Evolutionary conservation across 352 stramenopile genomes (phyloP), one percentile per base, ranked within the genome.

Genomic region (Phytopythium sindhum): DNA sequence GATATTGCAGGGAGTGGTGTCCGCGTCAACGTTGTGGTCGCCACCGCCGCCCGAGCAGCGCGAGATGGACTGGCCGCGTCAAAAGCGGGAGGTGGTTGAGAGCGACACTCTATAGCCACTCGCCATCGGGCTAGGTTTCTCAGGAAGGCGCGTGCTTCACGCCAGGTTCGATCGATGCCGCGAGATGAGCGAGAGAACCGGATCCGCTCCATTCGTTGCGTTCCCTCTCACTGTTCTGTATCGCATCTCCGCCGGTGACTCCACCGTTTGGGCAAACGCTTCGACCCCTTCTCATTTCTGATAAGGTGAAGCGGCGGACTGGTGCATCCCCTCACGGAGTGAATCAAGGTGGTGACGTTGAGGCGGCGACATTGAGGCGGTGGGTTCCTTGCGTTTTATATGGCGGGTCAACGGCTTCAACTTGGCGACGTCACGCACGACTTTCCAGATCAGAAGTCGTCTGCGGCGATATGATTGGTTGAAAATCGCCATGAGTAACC

Each of bases 1-100:
- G 4, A n/a, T 47, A 5, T 19, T 14, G 21, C 55, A 61, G 56
- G 41, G 26, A 31, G 23, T 4, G 11, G 41, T 61, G 2, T 61
- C 56, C 15, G 56, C 56, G 26, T 52, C 56, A 17, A 52, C 39
- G 28, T 28, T 61, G 35, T 61, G 56, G 54, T 58, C 53, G 29
- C 53, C 33, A 1, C 54, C 33, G 39, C 33, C n/a, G 4, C 9
- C 21, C 6, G 21, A 50, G 42, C 42, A 50, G 42, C 42, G 42
- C 42, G 21, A 50, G 8, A 12, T 26, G 28, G 47, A 28, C 28
- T 9, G 47, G 28, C 47, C n/a, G 19, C 51, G 21, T 24, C 14
- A 10, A 4, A 11, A 55, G 48, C 48, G 14, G 7, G 24, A 31
- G 48, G 5, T n/a, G n/a, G n/a, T n/a, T n/a, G n/a, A 23, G n/a